Percentiles rank a stretch among this genome's conserved stretches.
phyloP scores from a whole-genome alignment of 2,329 filamentous ascomycete species.

The Neonectria neomacrospora region DNA sequence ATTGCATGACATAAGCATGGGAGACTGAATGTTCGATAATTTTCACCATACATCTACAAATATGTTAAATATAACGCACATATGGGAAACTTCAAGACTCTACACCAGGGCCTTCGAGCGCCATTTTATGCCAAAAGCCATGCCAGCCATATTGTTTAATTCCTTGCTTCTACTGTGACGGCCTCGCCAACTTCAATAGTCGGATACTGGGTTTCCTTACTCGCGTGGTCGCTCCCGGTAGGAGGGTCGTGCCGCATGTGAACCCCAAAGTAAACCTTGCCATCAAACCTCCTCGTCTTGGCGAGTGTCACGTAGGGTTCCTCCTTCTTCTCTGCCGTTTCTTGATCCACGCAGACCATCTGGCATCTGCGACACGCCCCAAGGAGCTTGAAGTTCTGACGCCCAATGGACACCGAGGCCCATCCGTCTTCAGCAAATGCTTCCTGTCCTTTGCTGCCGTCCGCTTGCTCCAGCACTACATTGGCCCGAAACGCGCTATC shows the following conservation, averaged over 20 bases:
- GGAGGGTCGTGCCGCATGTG: constrained; percentile 71
- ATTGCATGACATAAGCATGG: neutral
- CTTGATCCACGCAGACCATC: constrained; percentile 95
- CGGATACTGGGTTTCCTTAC: constrained; percentile 42
- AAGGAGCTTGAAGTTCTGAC: constrained; percentile 74
- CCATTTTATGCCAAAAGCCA: neutral
- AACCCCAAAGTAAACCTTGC: constrained; percentile 89
- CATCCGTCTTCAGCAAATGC: constrained; percentile 86
- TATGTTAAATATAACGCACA: neutral
- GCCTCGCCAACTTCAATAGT: constrained; percentile 64
- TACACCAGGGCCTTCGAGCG: neutral
- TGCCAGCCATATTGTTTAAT: neutral
- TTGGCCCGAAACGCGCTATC: constrained; percentile 89
- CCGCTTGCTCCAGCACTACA: constrained; percentile 71
- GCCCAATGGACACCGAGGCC: constrained; percentile 74
- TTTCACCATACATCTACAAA: neutral
- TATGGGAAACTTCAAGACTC: too few species aligned
- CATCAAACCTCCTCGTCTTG: constrained; percentile 84
- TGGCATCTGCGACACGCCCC: constrained; percentile 90
- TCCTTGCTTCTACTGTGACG: constrained; percentile 43
- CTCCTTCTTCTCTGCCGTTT: constrained; percentile 78
- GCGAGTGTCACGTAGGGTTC: constrained; percentile 91
- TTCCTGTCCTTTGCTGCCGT: constrained; percentile 53
- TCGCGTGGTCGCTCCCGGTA: neutral
- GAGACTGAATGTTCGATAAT: neutral